Base-by-base conservation (phyloP, 2,329 filamentous ascomycete species). In the Ophiocordyceps polyrhachis-furcata region DNA sequence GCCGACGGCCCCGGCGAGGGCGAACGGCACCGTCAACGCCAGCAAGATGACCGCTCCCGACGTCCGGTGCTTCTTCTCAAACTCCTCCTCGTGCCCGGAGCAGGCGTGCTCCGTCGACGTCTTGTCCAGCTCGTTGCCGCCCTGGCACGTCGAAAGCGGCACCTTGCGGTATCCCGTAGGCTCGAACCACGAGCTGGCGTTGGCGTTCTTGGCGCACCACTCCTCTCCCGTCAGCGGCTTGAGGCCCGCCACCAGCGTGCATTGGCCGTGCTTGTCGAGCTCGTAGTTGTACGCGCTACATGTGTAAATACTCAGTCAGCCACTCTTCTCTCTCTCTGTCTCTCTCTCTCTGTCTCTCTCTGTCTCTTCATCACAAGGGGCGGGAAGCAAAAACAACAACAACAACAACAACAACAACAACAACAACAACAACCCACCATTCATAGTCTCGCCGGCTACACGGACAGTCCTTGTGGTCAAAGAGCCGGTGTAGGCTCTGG, bases 201-300 rank as follows among this genome's bases (percentile, higher is more conserved):
- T 75, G 1, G 83, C 76, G 53, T 95, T 62, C 43, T 68, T 65
- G 44, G 61, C 58, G 59, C 74, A 78, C 62, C 65, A 70, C 47
- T 70, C 62, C 46, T 63, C 55, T 9, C 66, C 67, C 28, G 69
- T 64, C 13, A 71, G 55, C 13, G 83, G 79, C 11, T 72, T 51
- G 38, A 87, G 74, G 14, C 89, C 89, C 0, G 72, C 61, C 1
- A 96, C 86, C 13, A 93, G 74, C 5, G 62, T 62, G 63, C 91
- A 98, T 49, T 81, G 76, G 42, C 82, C 81, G 56, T 88, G 83
- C 25, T 66, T 71, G 60, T 83, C 76, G 42, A 83, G 76, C 58
- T 96, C 80, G 61, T 76, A 98, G 62, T 98, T 98, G 70, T 86
- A 98, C 58, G 93, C 89, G 63, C 85, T 91, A 51, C 25, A 23